These are phyloP conservation scores for Orbilia oligospora DNA, from an alignment of 2,329 filamentous ascomycete species.

Conservation along the genomic window DNA sequence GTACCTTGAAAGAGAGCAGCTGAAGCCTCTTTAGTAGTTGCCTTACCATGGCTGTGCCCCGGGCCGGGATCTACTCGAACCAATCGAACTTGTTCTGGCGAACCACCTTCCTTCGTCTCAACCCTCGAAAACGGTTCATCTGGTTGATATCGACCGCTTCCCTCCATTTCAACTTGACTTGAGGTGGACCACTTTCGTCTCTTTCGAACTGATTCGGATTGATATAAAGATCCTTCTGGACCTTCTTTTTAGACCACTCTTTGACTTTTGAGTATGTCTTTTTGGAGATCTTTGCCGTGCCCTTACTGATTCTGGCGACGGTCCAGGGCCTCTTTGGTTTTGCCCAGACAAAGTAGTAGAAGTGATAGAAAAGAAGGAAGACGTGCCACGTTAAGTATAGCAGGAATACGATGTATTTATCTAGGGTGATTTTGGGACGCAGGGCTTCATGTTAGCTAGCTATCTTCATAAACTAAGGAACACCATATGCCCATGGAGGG, in stretches of 20 bases:
- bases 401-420: neutral
- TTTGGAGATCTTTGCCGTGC: too few relatives aligned
- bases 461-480: too few relatives aligned
- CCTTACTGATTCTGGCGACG: neutral
- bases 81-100: constrained; percentile 1
- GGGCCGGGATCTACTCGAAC: constrained; percentile 15
- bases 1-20: neutral
- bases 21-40: neutral
- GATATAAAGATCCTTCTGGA: constrained; percentile 4
- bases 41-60: neutral
- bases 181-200: neutral
- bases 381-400: neutral
- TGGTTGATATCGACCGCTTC: neutral
- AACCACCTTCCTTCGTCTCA: neutral
- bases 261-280: neutral
- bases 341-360: neutral
- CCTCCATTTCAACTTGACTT: neutral
- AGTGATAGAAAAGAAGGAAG: neutral
- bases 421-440: neutral
- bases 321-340: neutral
- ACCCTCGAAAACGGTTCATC: neutral
- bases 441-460: too few relatives aligned
- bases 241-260: neutral
- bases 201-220: too few relatives aligned
- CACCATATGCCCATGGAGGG: too few relatives aligned